A percentile compares a stretch with the other conserved stretches of the same genome.
phyloP scores from a whole-genome alignment of 2,329 filamentous ascomycete species.

The Alternaria sp. region DNA sequence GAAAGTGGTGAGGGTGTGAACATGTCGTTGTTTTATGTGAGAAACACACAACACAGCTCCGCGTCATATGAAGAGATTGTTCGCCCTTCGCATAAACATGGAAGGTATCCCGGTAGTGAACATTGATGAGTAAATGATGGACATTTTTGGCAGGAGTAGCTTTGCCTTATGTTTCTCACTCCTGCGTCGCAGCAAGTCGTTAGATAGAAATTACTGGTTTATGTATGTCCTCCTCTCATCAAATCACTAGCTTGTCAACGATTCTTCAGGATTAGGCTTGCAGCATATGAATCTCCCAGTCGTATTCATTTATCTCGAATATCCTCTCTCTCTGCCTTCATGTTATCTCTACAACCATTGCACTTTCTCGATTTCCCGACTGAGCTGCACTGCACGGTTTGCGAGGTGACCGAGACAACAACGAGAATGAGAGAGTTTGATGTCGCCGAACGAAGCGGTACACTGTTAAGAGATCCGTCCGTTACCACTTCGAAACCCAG shows the following conservation, averaged over 20 bases:
- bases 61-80: background rate
- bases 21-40: slow-evolving; percentile 1
- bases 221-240: background rate
- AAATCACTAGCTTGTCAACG: background rate
- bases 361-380: background rate
- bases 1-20: background rate
- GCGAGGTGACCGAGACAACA: background rate
- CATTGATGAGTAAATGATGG: background rate
- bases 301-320: background rate
- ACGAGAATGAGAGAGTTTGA: background rate
- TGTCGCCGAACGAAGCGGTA: background rate
- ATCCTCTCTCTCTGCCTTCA: too few species aligned
- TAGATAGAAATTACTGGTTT: too few species aligned
- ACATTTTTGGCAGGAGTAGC: background rate
- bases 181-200: background rate
- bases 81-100: background rate
- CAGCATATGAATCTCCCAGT: background rate
- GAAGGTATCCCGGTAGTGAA: too few species aligned
- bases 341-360: background rate
- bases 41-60: background rate
- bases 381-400: background rate
- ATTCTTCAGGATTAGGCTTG: background rate
- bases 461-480: background rate
- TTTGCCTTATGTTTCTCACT: background rate
- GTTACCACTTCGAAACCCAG: background rate